Percentiles rank a stretch among this genome's conserved stretches.
Evolutionary conservation across 2,329 filamentous ascomycete genomes (phyloP).

Genomic region (Fusarium xylarioides): DNA sequence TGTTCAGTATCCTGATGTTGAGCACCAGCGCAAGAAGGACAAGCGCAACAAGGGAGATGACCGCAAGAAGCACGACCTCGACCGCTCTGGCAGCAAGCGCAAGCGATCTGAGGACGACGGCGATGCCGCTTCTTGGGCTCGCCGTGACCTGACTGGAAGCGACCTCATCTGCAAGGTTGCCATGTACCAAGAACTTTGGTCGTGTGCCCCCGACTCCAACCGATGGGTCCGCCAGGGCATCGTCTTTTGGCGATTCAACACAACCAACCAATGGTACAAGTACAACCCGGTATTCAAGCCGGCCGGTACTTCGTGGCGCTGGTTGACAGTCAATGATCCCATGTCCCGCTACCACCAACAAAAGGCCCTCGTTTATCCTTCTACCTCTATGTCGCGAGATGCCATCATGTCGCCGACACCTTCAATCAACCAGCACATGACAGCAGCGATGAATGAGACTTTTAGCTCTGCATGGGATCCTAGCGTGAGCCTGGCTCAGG

Average conservation of each 20-base stretch:
- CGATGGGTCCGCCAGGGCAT: constrained; percentile 67
- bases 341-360: constrained; percentile 67
- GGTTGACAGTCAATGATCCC: constrained; percentile 68
- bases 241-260: constrained; percentile 70
- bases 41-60: constrained; percentile 50
- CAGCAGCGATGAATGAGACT: constrained; percentile 66
- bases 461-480: constrained; percentile 60
- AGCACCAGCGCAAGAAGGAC: constrained; percentile 51
- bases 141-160: constrained; percentile 57
- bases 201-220: constrained; percentile 56
- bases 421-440: constrained; percentile 60
- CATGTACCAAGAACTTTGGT: constrained; percentile 75
- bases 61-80: constrained; percentile 48
- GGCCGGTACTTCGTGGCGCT: constrained; percentile 67
- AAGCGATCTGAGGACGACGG: constrained; percentile 54
- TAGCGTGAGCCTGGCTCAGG: constrained; percentile 45
- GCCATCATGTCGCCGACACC: constrained; percentile 64
- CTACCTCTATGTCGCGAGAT: constrained; percentile 49
- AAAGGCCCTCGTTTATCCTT: constrained; percentile 52
- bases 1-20: constrained; percentile 60
- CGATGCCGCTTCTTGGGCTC: constrained; percentile 52
- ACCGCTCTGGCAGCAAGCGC: constrained; percentile 50
- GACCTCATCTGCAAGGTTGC: constrained; percentile 68
- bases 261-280: constrained; percentile 61
- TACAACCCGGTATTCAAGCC: constrained; percentile 59